Evolutionary conservation across 2,329 filamentous ascomycete genomes (phyloP).

Genomic region (Cercospora brassicicola): DNA sequence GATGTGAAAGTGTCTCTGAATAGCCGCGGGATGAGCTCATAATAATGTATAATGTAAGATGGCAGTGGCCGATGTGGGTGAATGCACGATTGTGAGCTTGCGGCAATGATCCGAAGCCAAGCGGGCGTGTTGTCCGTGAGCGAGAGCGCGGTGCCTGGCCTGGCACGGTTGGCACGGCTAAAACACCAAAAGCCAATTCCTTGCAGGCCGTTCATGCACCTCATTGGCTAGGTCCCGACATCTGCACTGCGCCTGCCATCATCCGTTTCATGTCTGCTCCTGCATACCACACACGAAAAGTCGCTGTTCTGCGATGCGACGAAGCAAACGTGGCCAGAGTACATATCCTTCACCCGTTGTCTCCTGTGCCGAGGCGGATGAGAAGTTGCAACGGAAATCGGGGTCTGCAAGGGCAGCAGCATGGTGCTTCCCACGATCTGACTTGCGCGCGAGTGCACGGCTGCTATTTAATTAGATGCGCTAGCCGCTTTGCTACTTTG

Average conservation of each 20-base stretch:
- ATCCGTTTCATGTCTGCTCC: neutral
- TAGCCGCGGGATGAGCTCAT: neutral
- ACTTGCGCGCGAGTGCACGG: slow-evolving; percentile 7
- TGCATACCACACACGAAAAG: neutral
- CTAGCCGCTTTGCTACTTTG: slow-evolving; percentile 1
- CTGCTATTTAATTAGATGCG: slow-evolving; percentile 1
- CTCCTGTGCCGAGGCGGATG: neutral
- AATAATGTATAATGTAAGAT: neutral
- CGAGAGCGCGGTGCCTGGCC: neutral
- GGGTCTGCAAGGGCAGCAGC: neutral
- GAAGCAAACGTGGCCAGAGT: neutral
- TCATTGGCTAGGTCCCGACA: neutral
- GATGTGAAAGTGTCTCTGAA: neutral
- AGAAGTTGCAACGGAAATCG: neutral
- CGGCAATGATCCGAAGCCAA: neutral
- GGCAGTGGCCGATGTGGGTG: neutral
- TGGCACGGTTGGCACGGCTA: neutral
- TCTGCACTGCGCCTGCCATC: neutral
- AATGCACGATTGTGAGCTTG: neutral
- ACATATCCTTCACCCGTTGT: neutral
- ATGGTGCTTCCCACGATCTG: neutral
- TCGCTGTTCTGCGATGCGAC: neutral
- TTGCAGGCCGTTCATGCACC: neutral
- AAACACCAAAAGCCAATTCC: neutral
- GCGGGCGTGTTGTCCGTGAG: neutral